Evolutionary conservation across 1,284 basidiomycete species (phyloP).

Genomic region (Volvariella volvacea): DNA sequence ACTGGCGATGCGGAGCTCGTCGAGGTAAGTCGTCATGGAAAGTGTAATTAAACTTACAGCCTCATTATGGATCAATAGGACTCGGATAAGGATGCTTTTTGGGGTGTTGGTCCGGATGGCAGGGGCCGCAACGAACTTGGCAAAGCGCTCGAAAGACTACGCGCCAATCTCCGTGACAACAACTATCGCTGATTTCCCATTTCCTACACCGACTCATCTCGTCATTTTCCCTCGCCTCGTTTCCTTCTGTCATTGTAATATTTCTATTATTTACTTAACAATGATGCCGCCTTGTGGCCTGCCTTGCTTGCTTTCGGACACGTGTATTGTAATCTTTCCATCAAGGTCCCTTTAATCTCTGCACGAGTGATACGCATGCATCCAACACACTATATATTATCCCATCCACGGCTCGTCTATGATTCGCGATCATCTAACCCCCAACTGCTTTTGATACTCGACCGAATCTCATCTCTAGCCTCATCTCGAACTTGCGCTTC

Average conservation of each 20-base stretch:
- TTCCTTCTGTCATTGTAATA: conserved; percentile 11
- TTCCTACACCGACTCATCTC: conserved; percentile 10
- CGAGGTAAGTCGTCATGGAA: conserved; percentile 35
- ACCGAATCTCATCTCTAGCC: conserved; percentile 14
- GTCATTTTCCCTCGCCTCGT: conserved; percentile 15
- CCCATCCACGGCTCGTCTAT: too few species aligned
- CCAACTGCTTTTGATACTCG: conserved; percentile 8
- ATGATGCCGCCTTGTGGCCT: conserved; percentile 7
- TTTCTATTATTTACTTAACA: conserved; percentile 9
- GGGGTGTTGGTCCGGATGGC: conserved; percentile 57
- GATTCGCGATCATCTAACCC: too few species aligned
- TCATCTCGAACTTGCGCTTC: conserved; percentile 3
- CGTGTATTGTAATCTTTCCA: conserved; percentile 12
- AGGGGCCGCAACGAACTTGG: conserved; percentile 66
- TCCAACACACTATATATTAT: too few species aligned
- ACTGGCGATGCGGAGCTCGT: conserved; percentile 57
- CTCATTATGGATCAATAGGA: conserved; percentile 30
- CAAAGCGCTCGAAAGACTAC: conserved; percentile 54
- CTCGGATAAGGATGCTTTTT: conserved; percentile 62
- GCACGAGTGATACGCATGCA: too few species aligned
- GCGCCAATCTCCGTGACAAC: conserved; percentile 37
- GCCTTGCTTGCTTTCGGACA: conserved; percentile 13
- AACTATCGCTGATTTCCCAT: not conserved
- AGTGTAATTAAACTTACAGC: not conserved
- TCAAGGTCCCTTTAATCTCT: too few species aligned